Evolutionary conservation across 2,329 filamentous ascomycete species (phyloP).

Genomic region (Drechmeria coniospora): DNA sequence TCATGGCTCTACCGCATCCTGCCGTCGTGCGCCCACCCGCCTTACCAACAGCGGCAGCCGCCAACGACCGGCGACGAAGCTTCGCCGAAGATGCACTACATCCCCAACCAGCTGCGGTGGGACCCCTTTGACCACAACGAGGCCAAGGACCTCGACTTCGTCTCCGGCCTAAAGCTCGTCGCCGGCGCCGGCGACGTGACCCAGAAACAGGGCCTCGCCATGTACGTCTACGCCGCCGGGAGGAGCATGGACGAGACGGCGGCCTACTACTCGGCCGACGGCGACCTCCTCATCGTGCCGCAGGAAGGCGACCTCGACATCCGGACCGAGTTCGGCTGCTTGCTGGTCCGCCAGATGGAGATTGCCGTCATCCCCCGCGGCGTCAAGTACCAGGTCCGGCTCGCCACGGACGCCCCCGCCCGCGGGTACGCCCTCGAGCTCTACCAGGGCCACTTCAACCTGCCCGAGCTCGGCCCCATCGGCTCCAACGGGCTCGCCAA

Average conservation of each 20-base stretch:
- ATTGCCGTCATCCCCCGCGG: conserved; percentile 64
- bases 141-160: conserved; percentile 29
- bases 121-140: conserved; percentile 63
- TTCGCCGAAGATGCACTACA: conserved; percentile 17
- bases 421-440: conserved; percentile 64
- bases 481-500: conserved; percentile 64
- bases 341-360: conserved; percentile 64
- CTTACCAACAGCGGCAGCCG: conserved; percentile 34
- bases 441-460: conserved; percentile 55
- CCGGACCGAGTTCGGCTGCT: conserved; percentile 58
- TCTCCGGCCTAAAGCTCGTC: conserved; percentile 49
- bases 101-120: conserved; percentile 72
- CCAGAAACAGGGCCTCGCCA: conserved; percentile 63
- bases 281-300: conserved; percentile 61
- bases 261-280: conserved; percentile 75
- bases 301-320: conserved; percentile 64
- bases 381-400: conserved; percentile 56
- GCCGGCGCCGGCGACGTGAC: conserved; percentile 69
- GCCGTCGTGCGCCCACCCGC: conserved; percentile 45
- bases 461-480: conserved; percentile 60
- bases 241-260: conserved; percentile 59
- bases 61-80: conserved; percentile 5
- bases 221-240: conserved; percentile 67
- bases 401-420: conserved; percentile 43
- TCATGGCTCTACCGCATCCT: conserved; percentile 58